Percentiles rank a stretch among this genome's conserved stretches.
Conservation (phyloP, 805 yeast species). For the Teunomyces tritomae region DNA sequence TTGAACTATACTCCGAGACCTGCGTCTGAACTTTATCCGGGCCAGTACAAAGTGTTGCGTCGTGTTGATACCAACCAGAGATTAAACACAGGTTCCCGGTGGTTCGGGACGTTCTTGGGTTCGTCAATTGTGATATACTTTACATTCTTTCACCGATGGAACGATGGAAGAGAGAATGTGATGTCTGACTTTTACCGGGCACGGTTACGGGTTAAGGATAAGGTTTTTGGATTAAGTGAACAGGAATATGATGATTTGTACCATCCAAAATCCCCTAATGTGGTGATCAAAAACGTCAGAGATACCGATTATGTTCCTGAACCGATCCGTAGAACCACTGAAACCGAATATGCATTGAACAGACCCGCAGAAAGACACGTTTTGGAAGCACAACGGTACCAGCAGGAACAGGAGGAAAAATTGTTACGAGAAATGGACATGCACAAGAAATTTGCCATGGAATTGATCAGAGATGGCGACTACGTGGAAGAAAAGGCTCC, state of each 20-base stretch:
- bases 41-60: slow-evolving; percentile 70
- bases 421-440: slow-evolving; percentile 33
- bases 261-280: slow-evolving; percentile 40
- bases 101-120: slow-evolving; percentile 52
- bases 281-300: slow-evolving; percentile 42
- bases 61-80: slow-evolving; percentile 51
- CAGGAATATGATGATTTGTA: slow-evolving; percentile 64
- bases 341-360: slow-evolving; percentile 51
- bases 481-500: slow-evolving; percentile 3
- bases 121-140: slow-evolving; percentile 53
- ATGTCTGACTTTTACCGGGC: slow-evolving; percentile 65
- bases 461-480: slow-evolving; percentile 13
- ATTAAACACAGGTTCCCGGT: slow-evolving; percentile 59
- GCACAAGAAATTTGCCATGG: slow-evolving; percentile 21
- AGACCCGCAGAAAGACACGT: slow-evolving; percentile 71
- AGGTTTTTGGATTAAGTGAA: slow-evolving; percentile 52
- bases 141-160: slow-evolving; percentile 78
- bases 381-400: slow-evolving; percentile 68
- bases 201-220: slow-evolving; percentile 56
- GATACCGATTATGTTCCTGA: slow-evolving; percentile 44
- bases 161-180: slow-evolving; percentile 76
- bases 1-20: slow-evolving; percentile 81
- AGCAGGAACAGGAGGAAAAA: slow-evolving; percentile 64
- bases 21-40: slow-evolving; percentile 67
- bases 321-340: slow-evolving; percentile 41